A percentile compares a stretch with the other conserved stretches of the same genome.
phyloP scores from a whole-genome alignment of 2,329 filamentous ascomycete genomes.

The Pseudopithomyces chartarum region DNA sequence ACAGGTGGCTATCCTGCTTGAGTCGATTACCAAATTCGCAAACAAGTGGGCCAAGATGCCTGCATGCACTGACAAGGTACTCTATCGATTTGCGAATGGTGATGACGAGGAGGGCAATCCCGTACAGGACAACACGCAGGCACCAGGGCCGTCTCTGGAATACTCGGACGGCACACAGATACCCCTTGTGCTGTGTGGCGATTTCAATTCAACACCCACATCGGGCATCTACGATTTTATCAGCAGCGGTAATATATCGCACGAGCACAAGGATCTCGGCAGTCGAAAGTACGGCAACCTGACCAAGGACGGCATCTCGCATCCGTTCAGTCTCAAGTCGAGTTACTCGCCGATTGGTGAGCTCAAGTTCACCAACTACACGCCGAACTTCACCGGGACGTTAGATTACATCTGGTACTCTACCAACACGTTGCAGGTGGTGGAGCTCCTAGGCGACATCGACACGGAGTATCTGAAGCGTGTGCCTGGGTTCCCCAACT shows the following conservation, averaged over 20 bases:
- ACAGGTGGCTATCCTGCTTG: conserved; percentile 94
- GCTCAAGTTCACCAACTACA: conserved; percentile 94
- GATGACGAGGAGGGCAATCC: conserved; percentile 55
- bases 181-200: conserved; percentile 87
- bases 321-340: conserved; percentile 92
- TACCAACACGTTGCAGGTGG: conserved; percentile 83
- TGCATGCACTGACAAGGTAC: conserved; percentile 77
- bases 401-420: conserved; percentile 99
- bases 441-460: conserved; percentile 82
- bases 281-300: conserved; percentile 90
- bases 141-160: conserved; percentile 80
- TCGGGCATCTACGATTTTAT: conserved; percentile 93
- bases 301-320: conserved; percentile 87
- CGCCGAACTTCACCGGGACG: conserved; percentile 86
- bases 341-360: conserved; percentile 86
- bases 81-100: conserved; percentile 54
- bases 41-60: conserved; percentile 84
- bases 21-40: conserved; percentile 82
- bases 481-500: conserved; percentile 90
- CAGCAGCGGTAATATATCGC: conserved; percentile 75
- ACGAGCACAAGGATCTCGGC: conserved; percentile 79
- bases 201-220: conserved; percentile 89
- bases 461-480: conserved; percentile 83
- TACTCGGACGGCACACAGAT: conserved; percentile 88
- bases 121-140: conserved; percentile 59